Percentiles rank a stretch among this genome's conserved stretches.
phyloP scores from a whole-genome alignment of 805 yeast genomes.

The Candida rishiriensis region DNA sequence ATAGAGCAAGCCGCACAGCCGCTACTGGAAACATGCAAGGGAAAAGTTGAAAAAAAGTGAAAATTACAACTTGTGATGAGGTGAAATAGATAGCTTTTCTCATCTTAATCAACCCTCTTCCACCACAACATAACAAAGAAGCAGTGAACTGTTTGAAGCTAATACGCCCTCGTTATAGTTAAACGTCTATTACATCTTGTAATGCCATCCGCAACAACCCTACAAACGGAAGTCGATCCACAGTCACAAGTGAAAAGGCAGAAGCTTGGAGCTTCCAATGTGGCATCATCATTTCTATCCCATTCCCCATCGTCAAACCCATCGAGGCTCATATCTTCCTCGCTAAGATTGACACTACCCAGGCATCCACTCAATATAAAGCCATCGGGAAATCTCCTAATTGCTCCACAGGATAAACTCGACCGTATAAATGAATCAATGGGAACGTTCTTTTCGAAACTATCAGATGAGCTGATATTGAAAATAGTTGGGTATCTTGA shows the following conservation, averaged over 20 bases:
- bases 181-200: too few species aligned
- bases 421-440: constrained; percentile 32
- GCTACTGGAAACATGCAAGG: too few species aligned
- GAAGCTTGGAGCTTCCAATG: neutral
- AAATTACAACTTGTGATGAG: too few species aligned
- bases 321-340: constrained; percentile 16
- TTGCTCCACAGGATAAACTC: constrained; percentile 17
- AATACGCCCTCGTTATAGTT: too few species aligned
- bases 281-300: neutral
- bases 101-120: too few species aligned
- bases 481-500: constrained; percentile 46
- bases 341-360: constrained; percentile 24
- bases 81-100: too few species aligned
- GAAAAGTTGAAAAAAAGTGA: too few species aligned
- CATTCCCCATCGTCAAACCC: neutral
- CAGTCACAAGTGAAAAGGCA: neutral
- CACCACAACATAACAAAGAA: too few species aligned
- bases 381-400: constrained; percentile 62
- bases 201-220: too few species aligned
- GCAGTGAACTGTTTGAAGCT: too few species aligned
- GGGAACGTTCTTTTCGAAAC: constrained; percentile 44
- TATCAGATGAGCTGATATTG: constrained; percentile 64
- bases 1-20: too few species aligned
- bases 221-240: too few species aligned
- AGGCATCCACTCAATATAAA: constrained; percentile 70